These are phyloP conservation scores for Fraxinus sp. DNA, from an alignment of 305 asterid genomes.

Conservation along the genomic window DNA sequence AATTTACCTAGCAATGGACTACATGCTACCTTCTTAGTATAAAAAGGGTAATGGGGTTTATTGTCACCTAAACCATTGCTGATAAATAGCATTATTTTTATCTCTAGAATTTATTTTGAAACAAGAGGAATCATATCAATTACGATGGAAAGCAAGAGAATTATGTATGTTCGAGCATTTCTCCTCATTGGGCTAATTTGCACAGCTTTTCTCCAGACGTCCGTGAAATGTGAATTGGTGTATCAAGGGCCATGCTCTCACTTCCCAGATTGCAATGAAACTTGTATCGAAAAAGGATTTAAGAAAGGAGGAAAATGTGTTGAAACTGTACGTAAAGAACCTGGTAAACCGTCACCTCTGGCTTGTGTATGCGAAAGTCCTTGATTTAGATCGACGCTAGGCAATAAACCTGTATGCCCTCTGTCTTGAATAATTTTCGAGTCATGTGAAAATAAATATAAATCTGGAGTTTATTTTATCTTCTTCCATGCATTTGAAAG, in stretches of 20 bases:
- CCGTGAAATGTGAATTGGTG: neutral
- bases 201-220: neutral
- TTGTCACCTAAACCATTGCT: neutral
- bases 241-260: conserved; percentile 8
- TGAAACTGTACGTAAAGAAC: neutral
- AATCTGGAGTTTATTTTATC: neutral
- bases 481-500: neutral
- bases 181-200: neutral
- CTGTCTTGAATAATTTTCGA: neutral
- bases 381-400: neutral
- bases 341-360: neutral
- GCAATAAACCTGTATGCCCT: neutral
- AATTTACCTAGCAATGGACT: neutral
- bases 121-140: neutral
- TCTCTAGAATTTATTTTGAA: neutral
- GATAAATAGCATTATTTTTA: neutral
- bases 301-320: conserved; percentile 1
- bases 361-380: neutral
- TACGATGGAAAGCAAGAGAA: neutral
- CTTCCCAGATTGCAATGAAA: conserved; percentile 17
- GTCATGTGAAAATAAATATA: neutral
- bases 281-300: conserved; percentile 5
- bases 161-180: neutral
- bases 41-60: neutral
- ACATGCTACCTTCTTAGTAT: neutral